Conservation (phyloP, 202 grass and related monocot genomes). For the Zoysia matrella region DNA sequence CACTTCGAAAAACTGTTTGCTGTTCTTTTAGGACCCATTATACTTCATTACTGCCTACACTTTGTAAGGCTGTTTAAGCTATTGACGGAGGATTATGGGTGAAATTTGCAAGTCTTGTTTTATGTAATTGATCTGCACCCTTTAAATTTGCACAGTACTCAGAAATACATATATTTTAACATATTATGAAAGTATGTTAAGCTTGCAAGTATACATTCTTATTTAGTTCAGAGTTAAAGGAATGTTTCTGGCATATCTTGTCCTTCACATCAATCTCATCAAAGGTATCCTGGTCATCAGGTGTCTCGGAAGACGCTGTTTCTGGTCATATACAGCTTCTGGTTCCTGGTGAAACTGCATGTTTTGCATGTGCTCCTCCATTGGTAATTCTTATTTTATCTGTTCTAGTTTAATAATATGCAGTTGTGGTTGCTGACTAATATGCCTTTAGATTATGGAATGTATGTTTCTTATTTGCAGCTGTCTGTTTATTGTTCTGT, state of each 20-base stretch:
- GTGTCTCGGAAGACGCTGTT: slow-evolving; percentile 99
- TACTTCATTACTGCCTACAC: slow-evolving; percentile 5
- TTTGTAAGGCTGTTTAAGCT: slow-evolving; percentile 6
- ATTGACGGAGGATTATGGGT: slow-evolving; percentile 8
- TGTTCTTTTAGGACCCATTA: slow-evolving; percentile 9
- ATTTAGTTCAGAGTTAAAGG: too few species aligned
- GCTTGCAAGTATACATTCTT: not conserved
- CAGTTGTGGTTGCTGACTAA: slow-evolving; percentile 18
- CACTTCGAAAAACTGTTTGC: not conserved
- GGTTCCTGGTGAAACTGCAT: slow-evolving; percentile 94
- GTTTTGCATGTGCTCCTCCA: slow-evolving; percentile 98
- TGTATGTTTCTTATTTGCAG: not conserved
- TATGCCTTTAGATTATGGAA: slow-evolving; percentile 8
- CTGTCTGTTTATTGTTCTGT: not conserved
- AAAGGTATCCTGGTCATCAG: slow-evolving; percentile 39
- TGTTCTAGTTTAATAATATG: slow-evolving; percentile 32
- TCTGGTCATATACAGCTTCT: slow-evolving; percentile 98
- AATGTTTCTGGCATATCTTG: slow-evolving; percentile 6
- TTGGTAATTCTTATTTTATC: slow-evolving; percentile 61
- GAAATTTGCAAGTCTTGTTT: not conserved
- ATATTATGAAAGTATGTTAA: not conserved
- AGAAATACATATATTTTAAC: not conserved
- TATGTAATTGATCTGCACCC: slow-evolving; percentile 3
- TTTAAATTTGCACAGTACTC: slow-evolving; percentile 20
- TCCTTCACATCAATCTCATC: slow-evolving; percentile 8